phyloP scores from a whole-genome alignment of 2,329 filamentous ascomycete genomes.

The Phaeosphaeria sp. region DNA sequence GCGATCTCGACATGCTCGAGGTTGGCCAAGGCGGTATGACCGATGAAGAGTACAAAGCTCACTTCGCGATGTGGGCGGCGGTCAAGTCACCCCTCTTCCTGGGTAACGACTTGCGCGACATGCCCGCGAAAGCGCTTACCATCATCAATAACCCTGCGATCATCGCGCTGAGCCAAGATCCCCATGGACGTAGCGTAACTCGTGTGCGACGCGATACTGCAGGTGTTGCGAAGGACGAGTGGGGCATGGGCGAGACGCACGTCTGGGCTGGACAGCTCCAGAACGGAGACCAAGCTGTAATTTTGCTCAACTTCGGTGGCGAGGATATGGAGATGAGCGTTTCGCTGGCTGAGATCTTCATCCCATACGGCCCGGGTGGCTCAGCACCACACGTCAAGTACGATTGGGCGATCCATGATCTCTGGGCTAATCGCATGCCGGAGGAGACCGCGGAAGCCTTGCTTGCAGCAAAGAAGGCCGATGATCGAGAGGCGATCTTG shows the following conservation, averaged over 20 bases:
- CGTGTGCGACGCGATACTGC: conserved; percentile 26
- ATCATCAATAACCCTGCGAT: conserved; percentile 49
- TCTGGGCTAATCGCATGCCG: conserved; percentile 32
- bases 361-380: conserved; percentile 29
- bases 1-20: conserved; percentile 42
- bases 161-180: conserved; percentile 33
- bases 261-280: conserved; percentile 31
- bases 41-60: conserved; percentile 44
- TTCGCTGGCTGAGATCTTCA: conserved; percentile 31
- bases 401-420: conserved; percentile 32
- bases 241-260: conserved; percentile 32
- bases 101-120: conserved; percentile 50
- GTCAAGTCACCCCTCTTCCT: conserved; percentile 54
- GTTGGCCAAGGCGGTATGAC: conserved; percentile 38
- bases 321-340: conserved; percentile 28
- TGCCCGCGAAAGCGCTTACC: conserved; percentile 48
- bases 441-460: conserved; percentile 19
- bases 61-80: conserved; percentile 52
- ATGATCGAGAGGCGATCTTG: conserved; percentile 17
- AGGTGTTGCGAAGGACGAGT: conserved; percentile 27
- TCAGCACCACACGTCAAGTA: conserved; percentile 31
- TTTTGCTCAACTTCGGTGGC: conserved; percentile 28
- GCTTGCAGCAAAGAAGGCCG: conserved; percentile 14
- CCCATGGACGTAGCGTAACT: conserved; percentile 30
- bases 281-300: conserved; percentile 30